phyloP scores from a whole-genome alignment of 163 green algal species.

The Scenedesmus sp. region DNA sequence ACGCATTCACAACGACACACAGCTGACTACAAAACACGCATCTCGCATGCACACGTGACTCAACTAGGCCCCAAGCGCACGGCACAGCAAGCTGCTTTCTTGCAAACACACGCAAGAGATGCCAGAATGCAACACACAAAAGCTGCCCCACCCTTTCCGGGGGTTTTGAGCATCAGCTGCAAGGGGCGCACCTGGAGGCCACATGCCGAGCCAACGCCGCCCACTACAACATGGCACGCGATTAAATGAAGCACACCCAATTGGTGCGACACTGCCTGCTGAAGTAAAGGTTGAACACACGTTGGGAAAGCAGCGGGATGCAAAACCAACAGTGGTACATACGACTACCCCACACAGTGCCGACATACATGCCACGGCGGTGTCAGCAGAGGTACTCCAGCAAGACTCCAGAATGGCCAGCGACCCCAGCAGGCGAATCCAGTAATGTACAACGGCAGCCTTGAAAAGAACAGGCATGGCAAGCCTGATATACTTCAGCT shows the following conservation, averaged over 20 bases:
- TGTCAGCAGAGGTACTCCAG: too few species aligned
- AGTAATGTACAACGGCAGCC: neutral
- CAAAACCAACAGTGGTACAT: too few species aligned
- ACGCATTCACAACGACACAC: too few species aligned
- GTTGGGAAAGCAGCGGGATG: too few species aligned
- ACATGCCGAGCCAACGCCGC: too few species aligned
- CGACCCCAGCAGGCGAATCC: neutral
- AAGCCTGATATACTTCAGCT: neutral
- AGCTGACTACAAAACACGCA: neutral
- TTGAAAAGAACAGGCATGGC: neutral
- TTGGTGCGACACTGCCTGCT: too few species aligned
- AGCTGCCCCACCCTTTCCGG: neutral
- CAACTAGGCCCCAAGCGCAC: neutral
- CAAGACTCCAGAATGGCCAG: neutral
- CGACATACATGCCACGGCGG: neutral
- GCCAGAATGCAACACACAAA: neutral
- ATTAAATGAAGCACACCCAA: too few species aligned
- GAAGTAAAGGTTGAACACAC: too few species aligned
- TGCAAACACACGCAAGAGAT: neutral
- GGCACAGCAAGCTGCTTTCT: neutral
- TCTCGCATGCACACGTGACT: neutral
- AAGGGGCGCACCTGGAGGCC: too few species aligned
- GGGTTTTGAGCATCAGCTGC: too few species aligned
- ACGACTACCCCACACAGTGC: neutral
- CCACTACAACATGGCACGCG: too few species aligned